Conservation (phyloP, 2,329 filamentous ascomycete genomes). For the Colletotrichum coccodes region DNA sequence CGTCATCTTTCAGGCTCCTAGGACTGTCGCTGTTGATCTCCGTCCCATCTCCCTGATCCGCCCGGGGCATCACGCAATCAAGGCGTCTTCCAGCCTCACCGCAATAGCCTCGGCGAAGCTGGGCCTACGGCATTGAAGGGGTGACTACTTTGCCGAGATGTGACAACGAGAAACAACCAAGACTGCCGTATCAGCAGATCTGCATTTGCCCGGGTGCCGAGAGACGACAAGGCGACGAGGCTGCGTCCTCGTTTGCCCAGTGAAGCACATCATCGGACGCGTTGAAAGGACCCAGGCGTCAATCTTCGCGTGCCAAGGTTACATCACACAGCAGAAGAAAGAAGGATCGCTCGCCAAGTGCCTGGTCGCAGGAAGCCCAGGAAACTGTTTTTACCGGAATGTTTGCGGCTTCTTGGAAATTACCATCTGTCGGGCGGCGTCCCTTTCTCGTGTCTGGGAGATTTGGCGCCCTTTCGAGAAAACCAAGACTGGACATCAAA, state of each 20-base stretch:
- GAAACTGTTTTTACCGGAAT: background rate
- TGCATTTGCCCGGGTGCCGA: background rate
- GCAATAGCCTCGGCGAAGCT: conserved; percentile 4
- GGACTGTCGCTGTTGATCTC: background rate
- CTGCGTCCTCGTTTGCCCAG: background rate
- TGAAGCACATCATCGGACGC: background rate
- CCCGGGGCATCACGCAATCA: background rate
- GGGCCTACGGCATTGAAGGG: background rate
- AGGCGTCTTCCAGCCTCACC: background rate
- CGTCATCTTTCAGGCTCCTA: background rate
- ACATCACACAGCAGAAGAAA: background rate
- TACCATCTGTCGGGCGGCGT: background rate
- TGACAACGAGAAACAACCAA: background rate
- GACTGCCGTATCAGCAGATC: background rate
- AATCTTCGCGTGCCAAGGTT: background rate
- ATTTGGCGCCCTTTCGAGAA: background rate
- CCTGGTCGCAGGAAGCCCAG: background rate
- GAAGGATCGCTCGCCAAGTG: background rate
- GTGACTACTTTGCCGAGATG: background rate
- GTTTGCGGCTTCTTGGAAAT: background rate
- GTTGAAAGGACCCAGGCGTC: background rate
- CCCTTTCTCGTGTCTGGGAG: background rate
- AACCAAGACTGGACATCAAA: background rate
- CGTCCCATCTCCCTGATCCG: background rate
- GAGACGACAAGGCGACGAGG: background rate